Conservation (phyloP, 2,329 filamentous ascomycete species). For the Aspergillus eucalypticola region DNA sequence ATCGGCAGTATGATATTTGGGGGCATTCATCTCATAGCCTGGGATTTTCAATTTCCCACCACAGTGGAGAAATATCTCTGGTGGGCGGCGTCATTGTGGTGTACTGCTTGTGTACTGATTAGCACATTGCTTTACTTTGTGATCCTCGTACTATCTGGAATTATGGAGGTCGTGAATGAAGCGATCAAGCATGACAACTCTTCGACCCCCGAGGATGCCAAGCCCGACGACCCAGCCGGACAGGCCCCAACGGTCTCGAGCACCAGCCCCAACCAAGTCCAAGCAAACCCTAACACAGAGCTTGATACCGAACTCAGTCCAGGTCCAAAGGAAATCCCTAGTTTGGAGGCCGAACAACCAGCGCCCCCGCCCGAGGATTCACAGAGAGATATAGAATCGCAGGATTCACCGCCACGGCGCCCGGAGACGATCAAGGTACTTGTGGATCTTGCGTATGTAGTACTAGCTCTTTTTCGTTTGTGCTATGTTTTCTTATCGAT, state of each 20-base stretch:
- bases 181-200: neutral
- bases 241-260: neutral
- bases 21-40: neutral
- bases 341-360: too few species aligned
- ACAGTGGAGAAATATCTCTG: neutral
- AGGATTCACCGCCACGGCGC: too few species aligned
- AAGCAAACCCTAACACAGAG: neutral
- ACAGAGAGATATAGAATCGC: too few species aligned
- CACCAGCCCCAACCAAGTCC: neutral
- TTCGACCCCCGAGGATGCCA: neutral
- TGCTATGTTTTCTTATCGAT: too few species aligned
- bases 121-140: neutral
- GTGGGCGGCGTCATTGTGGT: neutral
- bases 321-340: neutral
- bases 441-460: too few species aligned
- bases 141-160: accelerated
- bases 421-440: too few species aligned
- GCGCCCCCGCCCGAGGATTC: too few species aligned
- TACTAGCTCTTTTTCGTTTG: too few species aligned
- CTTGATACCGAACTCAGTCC: neutral
- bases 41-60: neutral
- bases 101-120: neutral
- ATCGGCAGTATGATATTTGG: neutral
- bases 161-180: too few species aligned
- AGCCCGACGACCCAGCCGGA: neutral